A percentile compares a stretch with the other conserved stretches of the same genome.
Conservation (phyloP, 2,329 filamentous ascomycete genomes). For the Coniochaeta sp. region DNA sequence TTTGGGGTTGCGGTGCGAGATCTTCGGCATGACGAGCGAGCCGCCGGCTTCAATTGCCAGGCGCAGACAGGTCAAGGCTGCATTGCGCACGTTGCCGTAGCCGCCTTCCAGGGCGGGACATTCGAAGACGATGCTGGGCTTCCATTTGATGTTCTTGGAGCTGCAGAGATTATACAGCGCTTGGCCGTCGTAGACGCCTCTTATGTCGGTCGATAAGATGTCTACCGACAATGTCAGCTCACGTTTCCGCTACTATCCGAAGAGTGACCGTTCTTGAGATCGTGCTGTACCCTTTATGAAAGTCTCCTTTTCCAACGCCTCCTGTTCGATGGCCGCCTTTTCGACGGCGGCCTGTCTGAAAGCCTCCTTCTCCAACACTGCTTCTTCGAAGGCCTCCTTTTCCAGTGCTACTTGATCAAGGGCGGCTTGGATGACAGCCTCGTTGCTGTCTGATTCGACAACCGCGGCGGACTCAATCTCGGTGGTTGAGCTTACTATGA, state of each 20-base stretch:
- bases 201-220: background rate
- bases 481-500: too few species aligned
- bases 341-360: background rate
- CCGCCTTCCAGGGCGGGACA: background rate
- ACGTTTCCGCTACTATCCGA: too few species aligned
- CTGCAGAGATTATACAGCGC: background rate
- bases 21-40: background rate
- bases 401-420: background rate
- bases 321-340: background rate
- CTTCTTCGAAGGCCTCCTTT: background rate
- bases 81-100: background rate
- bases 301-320: background rate
- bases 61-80: background rate
- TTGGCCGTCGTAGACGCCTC: background rate
- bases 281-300: background rate
- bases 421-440: background rate
- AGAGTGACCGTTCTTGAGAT: too few species aligned
- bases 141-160: background rate
- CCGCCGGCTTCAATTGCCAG: background rate
- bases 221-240: background rate
- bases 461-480: too few species aligned
- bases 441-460: background rate
- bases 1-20: background rate
- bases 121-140: background rate
- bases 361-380: background rate